Percentiles rank a stretch among this genome's conserved stretches.
phyloP scores from a whole-genome alignment of 1,284 basidiomycete species.

The Sporisorium exsertum region DNA sequence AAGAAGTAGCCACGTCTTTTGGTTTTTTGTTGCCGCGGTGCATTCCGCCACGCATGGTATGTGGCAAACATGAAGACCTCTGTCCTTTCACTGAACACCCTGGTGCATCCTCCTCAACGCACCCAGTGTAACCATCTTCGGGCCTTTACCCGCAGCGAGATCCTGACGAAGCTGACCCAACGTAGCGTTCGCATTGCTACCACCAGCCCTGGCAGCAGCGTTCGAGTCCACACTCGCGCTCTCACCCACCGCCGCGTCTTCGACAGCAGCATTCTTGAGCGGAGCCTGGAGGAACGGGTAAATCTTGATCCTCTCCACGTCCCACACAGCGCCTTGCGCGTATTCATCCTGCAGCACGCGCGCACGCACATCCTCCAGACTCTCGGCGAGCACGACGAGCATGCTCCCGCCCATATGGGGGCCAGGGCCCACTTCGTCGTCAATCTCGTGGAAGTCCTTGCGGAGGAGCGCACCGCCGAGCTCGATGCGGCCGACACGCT shows the following conservation, averaged over 20 bases:
- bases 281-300: slow-evolving; percentile 56
- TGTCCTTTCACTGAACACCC: slow-evolving; percentile 10
- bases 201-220: not conserved
- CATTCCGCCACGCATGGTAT: no score
- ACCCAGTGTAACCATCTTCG: slow-evolving; percentile 43
- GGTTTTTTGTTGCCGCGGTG: not conserved
- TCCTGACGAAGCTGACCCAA: slow-evolving; percentile 51
- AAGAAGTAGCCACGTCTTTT: not conserved
- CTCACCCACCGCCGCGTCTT: not conserved
- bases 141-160: slow-evolving; percentile 41
- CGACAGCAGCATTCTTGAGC: slow-evolving; percentile 5
- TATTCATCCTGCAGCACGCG: slow-evolving; percentile 56
- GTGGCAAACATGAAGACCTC: no score
- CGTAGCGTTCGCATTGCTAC: slow-evolving; percentile 31
- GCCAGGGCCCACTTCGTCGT: slow-evolving; percentile 41
- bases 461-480: slow-evolving; percentile 54
- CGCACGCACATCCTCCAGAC: slow-evolving; percentile 48
- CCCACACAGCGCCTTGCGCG: slow-evolving; percentile 48
- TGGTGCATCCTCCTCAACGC: slow-evolving; percentile 49
- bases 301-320: slow-evolving; percentile 46
- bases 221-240: not conserved
- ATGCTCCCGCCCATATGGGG: slow-evolving; percentile 47
- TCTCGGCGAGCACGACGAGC: slow-evolving; percentile 55
- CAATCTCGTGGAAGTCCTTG: slow-evolving; percentile 52
- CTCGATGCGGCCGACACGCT: slow-evolving; percentile 51